Base-by-base conservation (phyloP, 1,139 yeast species). In the Nakaseomyces bracarensis region DNA sequence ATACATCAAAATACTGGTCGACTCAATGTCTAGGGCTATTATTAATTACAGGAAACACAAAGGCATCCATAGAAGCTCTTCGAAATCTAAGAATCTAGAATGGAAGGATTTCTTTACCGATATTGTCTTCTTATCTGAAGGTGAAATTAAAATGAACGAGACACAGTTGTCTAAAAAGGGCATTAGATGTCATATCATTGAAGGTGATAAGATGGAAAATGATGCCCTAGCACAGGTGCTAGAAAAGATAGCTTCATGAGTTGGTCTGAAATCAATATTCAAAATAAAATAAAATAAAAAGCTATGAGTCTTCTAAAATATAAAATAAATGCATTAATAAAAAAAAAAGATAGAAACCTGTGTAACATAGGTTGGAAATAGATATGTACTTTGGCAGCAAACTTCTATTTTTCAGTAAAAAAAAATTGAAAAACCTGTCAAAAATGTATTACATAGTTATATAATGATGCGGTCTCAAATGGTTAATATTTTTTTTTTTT, bases 21-120 rank as follows among this genome's bases (percentile, higher is more conserved):
- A 51, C n/a, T 51, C 59, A 36, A 59, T 46, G 60, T 42, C 41
- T 41, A 48, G 43, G 20, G 49, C 58, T 1, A 45, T 51, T 4
- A 39, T 40, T 10, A 46, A 43, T 27, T 48, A 53, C 39, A 52
- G 39, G 14, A 43, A 42, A 19, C 38, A 39, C 11, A 47, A 40
- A 28, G 43, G 39, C 9, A 20, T 18, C 11, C 25, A 21, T 33
- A 20, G 26, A 13, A 33, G 26, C 9, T 4, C 19, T 26, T 14
- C 44, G 30, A 36, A 43, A 15, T 28, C 36, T 8, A 48, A 46
- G 16, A 43, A 42, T 11, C 21, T 46, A 1, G 35, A 40, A 1
- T 70, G 78, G 71, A 57, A 51, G 30, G 60, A 68, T 16, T 71
- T 74, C 44, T 67, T 80, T 5, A 75, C 82, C 1, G 84, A 79